A percentile compares a stretch with the other conserved stretches of the same genome.
phyloP scores from a whole-genome alignment of 78 protist species.

The Guillardia theta region DNA sequence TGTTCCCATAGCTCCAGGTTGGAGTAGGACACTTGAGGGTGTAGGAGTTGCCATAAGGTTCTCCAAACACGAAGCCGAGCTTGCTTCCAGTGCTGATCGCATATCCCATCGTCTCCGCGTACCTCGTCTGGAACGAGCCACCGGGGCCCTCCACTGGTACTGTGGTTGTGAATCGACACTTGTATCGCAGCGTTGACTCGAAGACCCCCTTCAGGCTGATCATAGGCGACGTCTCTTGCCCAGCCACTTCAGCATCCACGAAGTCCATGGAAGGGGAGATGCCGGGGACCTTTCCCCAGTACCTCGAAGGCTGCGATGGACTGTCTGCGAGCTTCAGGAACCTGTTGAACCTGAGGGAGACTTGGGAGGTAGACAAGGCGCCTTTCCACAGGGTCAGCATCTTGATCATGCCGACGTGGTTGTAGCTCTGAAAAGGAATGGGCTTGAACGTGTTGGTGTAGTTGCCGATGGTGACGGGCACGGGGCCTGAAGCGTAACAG shows the following conservation, averaged over 20 bases:
- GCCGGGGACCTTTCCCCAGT: conserved; percentile 3
- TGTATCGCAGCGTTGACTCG: too few species aligned
- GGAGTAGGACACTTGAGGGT: background rate
- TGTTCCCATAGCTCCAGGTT: background rate
- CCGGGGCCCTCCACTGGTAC: too few species aligned
- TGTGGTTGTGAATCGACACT: too few species aligned
- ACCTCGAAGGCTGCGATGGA: background rate
- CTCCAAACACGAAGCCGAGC: too few species aligned
- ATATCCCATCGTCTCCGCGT: too few species aligned
- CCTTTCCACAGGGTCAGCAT: background rate
- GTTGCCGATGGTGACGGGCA: conserved; percentile 9
- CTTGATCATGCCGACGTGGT: background rate
- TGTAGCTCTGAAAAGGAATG: background rate
- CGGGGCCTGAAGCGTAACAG: background rate
- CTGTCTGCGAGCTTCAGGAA: background rate
- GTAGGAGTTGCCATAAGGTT: too few species aligned
- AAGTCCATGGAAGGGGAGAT: background rate
- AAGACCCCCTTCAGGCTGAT: background rate
- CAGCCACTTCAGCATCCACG: background rate
- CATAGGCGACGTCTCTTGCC: background rate
- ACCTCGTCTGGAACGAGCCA: too few species aligned
- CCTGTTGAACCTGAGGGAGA: background rate
- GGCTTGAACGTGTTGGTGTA: background rate
- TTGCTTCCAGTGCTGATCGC: too few species aligned
- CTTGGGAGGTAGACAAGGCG: background rate